These are phyloP conservation scores for Monosporascus sp. DNA, from an alignment of 2,329 filamentous ascomycete species.

Conservation along the genomic window DNA sequence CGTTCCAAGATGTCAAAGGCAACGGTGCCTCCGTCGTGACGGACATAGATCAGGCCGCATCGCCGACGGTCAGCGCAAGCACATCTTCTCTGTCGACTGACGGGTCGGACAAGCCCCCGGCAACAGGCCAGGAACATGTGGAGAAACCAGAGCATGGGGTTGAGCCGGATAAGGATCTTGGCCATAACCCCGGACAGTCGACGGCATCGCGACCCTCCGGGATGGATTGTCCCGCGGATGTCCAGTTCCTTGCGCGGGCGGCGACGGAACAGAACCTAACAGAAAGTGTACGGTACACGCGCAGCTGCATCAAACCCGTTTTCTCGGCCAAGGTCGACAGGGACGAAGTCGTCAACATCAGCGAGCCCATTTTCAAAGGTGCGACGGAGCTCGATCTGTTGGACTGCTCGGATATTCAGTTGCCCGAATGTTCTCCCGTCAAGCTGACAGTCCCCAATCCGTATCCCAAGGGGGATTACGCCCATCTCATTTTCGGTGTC, in stretches of 20 bases:
- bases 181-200: background rate
- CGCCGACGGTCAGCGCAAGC: background rate
- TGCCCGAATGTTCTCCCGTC: constrained; percentile 37
- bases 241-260: constrained; percentile 22
- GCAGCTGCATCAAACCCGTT: constrained; percentile 38
- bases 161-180: background rate
- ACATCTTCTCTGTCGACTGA: background rate
- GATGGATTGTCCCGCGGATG: constrained; percentile 16
- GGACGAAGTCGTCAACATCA: constrained; percentile 31
- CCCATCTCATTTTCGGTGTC: constrained; percentile 52
- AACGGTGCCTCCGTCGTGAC: background rate
- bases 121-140: too few relatives aligned
- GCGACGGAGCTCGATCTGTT: constrained; percentile 26
- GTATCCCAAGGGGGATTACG: constrained; percentile 37
- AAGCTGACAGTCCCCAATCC: constrained; percentile 40
- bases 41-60: background rate
- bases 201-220: constrained; percentile 2
- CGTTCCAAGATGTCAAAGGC: background rate
- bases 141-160: background rate
- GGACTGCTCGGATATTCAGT: constrained; percentile 20
- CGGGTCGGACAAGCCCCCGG: background rate
- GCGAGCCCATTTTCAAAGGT: constrained; percentile 31
- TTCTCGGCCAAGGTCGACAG: constrained; percentile 30
- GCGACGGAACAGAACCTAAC: constrained; percentile 30
- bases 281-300: constrained; percentile 37